phyloP scores from a whole-genome alignment of 2,329 filamentous ascomycete species.

The Fusarium staphyleae region DNA sequence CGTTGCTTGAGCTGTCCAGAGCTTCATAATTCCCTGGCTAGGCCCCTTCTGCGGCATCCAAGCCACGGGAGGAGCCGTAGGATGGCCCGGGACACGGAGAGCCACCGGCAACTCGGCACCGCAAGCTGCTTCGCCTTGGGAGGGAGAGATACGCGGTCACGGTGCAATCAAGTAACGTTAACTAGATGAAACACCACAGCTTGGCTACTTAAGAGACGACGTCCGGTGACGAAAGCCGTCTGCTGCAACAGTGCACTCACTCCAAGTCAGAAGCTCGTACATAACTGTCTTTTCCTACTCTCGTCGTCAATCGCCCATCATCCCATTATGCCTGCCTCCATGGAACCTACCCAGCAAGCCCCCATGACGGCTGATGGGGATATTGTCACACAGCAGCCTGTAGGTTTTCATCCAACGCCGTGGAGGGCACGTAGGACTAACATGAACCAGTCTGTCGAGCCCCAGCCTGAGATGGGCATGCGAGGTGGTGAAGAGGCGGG shows the following conservation, averaged over 20 bases:
- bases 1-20: constrained; percentile 8
- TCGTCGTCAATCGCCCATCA: constrained; percentile 1
- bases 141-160: too few relatives aligned
- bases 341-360: constrained; percentile 53
- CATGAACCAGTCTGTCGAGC: constrained; percentile 46
- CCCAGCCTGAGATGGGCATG: constrained; percentile 53
- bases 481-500: constrained; percentile 56
- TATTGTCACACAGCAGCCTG: constrained; percentile 53
- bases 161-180: constrained; percentile 10
- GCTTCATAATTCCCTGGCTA: constrained; percentile 6
- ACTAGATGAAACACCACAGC: constrained; percentile 7
- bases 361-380: constrained; percentile 51
- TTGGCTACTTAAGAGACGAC: constrained; percentile 27
- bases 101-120: constrained; percentile 32
- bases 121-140: background rate
- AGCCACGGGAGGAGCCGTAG: constrained; percentile 23
- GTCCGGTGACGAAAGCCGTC: constrained; percentile 21
- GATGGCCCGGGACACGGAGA: constrained; percentile 2
- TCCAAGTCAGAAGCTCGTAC: constrained; percentile 17
- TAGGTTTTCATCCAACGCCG: constrained; percentile 38
- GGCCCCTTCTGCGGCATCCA: constrained; percentile 3
- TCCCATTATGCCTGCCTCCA: constrained; percentile 50
- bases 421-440: constrained; percentile 2
- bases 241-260: constrained; percentile 11
- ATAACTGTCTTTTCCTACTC: constrained; percentile 6